phyloP scores from a whole-genome alignment of 441 rosid genomes.

The Biscutella laevigata region DNA sequence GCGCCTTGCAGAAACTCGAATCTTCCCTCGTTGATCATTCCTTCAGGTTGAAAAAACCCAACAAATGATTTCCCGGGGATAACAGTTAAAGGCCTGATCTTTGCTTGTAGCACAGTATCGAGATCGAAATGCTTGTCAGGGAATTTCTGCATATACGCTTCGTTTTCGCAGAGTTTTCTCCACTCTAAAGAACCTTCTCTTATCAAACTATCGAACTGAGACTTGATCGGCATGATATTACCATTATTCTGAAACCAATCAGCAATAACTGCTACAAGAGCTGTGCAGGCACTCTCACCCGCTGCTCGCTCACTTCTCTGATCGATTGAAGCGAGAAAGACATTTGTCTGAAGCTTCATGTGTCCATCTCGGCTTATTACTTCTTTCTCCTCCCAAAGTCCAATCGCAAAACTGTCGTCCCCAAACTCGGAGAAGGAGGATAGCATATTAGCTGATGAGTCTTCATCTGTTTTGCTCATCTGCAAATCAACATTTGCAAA shows the following conservation, averaged over 20 bases:
- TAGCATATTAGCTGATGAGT: slow-evolving; percentile 31
- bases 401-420: slow-evolving; percentile 59
- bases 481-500: slow-evolving; percentile 20
- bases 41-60: slow-evolving; percentile 75
- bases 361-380: slow-evolving; percentile 60
- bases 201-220: slow-evolving; percentile 64
- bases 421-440: slow-evolving; percentile 66
- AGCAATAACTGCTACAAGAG: slow-evolving; percentile 72
- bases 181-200: slow-evolving; percentile 76
- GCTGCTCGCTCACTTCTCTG: slow-evolving; percentile 76
- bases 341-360: slow-evolving; percentile 57
- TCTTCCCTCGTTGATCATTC: slow-evolving; percentile 38
- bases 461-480: slow-evolving; percentile 49
- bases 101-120: slow-evolving; percentile 68
- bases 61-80: slow-evolving; percentile 54
- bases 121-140: slow-evolving; percentile 89
- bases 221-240: slow-evolving; percentile 54
- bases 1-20: slow-evolving; percentile 64
- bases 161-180: slow-evolving; percentile 67
- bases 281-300: slow-evolving; percentile 83
- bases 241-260: slow-evolving; percentile 65
- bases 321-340: slow-evolving; percentile 76
- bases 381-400: slow-evolving; percentile 72
- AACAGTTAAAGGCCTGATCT: slow-evolving; percentile 46
- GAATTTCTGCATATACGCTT: slow-evolving; percentile 42